Base-by-base conservation (phyloP, 2,329 filamentous ascomycete genomes). In the Chaetoscypha palmicola region DNA sequence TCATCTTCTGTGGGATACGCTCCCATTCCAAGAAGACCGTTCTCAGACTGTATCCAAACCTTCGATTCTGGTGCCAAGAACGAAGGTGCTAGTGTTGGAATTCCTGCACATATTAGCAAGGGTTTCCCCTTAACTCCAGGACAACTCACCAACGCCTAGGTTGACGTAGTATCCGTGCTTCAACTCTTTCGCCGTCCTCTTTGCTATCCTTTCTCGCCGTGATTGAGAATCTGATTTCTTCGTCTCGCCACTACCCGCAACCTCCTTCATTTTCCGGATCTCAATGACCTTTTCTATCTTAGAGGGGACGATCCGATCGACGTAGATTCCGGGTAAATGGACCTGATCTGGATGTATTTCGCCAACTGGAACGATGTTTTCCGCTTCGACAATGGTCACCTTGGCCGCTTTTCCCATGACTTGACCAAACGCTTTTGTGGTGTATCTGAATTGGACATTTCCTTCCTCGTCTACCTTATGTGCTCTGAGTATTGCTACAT, bases 1-100 rank as follows among this genome's bases (percentile, higher is more conserved):
- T 85, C 71, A 1, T 79, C 79, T 49, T 79, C 75, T 1, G 77
- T 79, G 0, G 87, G 86, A 63, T 92, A 91, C 1, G 84, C 76
- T 0, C 87, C 86, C 70, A 94, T 88, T 33, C 87, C 87, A 1
- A 94, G 64, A 45, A 94, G 83, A 9, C 87, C 87, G 63, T 94
- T 94, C 67, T 94, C 87, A 0, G 82, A 87, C 62, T 94, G 87
- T 33, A 94, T 75, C 77, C 86, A 88, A 22, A 94, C 87, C 48
- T 83, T 78, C 12, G 79, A 73, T 39, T 75, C 76, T 0, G 75
- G 63, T 1, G 83, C 78, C 5, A 94, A 66, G 62, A 86, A 89
- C 0, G 80, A 83, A 0, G 86, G 85, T 1, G 87, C 86, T n/a
- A 92, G 71, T 11, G 87, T 94, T 0, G 87, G 88, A 62, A 94